phyloP scores from a whole-genome alignment of 2,329 filamentous ascomycete genomes.

The Fusarium graminum region DNA sequence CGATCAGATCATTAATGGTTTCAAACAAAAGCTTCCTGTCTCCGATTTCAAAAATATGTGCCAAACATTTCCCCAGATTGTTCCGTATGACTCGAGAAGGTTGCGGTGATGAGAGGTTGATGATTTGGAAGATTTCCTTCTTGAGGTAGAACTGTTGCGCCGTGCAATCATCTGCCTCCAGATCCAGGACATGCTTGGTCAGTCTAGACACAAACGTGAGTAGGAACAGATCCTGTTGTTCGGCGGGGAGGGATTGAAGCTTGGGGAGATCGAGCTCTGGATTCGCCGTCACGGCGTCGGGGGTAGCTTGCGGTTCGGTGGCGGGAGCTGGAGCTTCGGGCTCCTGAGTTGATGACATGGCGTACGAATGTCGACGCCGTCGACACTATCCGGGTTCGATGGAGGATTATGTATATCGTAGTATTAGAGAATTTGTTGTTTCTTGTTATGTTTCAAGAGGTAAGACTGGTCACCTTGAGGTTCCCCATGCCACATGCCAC shows the following conservation, averaged over 20 bases:
- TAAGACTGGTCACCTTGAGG: constrained; percentile 41
- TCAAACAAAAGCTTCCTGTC: constrained; percentile 95
- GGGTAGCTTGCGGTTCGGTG: constrained; percentile 52
- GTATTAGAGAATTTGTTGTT: constrained; percentile 27
- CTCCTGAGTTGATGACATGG: constrained; percentile 57
- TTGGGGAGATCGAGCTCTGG: constrained; percentile 91
- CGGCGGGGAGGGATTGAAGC: constrained; percentile 87
- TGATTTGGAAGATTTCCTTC: constrained; percentile 92
- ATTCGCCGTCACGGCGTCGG: constrained; percentile 63
- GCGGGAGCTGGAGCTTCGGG: constrained; percentile 52
- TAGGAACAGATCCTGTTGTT: constrained; percentile 96
- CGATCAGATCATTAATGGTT: constrained; percentile 88
- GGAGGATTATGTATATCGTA: constrained; percentile 16
- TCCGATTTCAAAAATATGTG: constrained; percentile 83
- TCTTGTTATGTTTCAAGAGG: constrained; percentile 31
- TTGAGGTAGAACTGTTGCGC: constrained; percentile 93
- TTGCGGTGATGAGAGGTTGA: constrained; percentile 85
- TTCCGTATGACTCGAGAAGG: constrained; percentile 91
- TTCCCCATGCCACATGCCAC: constrained; percentile 47
- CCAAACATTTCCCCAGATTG: constrained; percentile 86
- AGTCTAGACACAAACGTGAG: constrained; percentile 89
- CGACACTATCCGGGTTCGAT: constrained; percentile 33
- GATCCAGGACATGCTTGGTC: constrained; percentile 79
- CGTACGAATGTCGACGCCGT: constrained; percentile 36
- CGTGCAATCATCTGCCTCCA: constrained; percentile 84